Conservation (phyloP, 441 rosid genomes). For the Erodium moschatum region DNA sequence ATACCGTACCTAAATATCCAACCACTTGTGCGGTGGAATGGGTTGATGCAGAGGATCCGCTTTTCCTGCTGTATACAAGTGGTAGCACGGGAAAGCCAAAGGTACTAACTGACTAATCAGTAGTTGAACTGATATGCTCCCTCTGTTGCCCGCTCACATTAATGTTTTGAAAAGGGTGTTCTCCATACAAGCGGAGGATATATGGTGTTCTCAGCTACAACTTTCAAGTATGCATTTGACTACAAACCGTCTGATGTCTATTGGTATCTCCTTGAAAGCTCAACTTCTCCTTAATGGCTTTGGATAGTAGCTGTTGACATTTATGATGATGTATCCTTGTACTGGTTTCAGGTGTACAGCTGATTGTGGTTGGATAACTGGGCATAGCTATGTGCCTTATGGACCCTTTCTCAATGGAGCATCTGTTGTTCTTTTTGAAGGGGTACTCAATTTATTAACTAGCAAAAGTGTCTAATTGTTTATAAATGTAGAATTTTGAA, state of each 20-base stretch:
- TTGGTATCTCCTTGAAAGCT: conserved; percentile 48
- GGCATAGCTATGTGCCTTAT: conserved; percentile 94
- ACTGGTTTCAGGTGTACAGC: conserved; percentile 81
- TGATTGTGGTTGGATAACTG: conserved; percentile 99
- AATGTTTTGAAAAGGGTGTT: conserved; percentile 55
- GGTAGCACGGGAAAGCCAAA: conserved; percentile 99
- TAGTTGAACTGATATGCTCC: conserved; percentile 11
- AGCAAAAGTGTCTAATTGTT: background rate
- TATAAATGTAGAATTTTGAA: background rate
- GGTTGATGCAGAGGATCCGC: conserved; percentile 99
- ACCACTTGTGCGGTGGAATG: conserved; percentile 81
- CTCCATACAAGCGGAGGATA: conserved; percentile 97
- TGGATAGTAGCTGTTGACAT: background rate
- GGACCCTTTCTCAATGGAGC: conserved; percentile 99
- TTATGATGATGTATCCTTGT: background rate
- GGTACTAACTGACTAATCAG: conserved; percentile 30
- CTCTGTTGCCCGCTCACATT: conserved; percentile 9
- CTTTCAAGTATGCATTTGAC: conserved; percentile 96
- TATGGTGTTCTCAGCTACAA: conserved; percentile 91
- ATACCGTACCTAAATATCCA: conserved; percentile 66
- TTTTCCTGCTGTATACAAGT: conserved; percentile 89
- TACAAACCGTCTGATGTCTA: conserved; percentile 78
- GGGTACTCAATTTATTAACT: conserved; percentile 38
- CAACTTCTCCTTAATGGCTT: conserved; percentile 15
- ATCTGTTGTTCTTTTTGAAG: conserved; percentile 63